phyloP scores from a whole-genome alignment of 495 filamentous ascomycete genomes.

The Chaetomidium leptoderma region DNA sequence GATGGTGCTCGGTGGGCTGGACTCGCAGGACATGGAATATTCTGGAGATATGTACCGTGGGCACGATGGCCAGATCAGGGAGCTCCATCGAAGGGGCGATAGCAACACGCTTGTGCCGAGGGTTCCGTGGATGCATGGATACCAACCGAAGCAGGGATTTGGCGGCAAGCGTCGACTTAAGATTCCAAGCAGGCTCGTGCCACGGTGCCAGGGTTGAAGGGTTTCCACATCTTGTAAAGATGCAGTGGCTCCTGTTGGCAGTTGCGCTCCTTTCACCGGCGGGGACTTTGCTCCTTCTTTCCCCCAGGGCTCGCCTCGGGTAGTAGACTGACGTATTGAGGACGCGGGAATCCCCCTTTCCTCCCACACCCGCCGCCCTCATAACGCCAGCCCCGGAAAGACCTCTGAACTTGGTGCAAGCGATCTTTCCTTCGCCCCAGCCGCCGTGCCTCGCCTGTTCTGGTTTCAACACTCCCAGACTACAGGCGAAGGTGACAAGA shows the following conservation, averaged over 20 bases:
- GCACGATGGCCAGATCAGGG: not conserved
- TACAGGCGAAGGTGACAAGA: not conserved
- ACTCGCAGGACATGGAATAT: not conserved
- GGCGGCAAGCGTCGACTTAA: not conserved
- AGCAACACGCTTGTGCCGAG: not conserved
- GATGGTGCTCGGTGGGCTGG: conserved; percentile 2
- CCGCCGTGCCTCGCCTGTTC: conserved; percentile 4
- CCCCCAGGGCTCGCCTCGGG: not conserved
- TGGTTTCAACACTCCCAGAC: conserved; percentile 10
- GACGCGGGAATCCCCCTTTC: conserved; percentile 9
- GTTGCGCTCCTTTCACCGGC: too few relatives aligned
- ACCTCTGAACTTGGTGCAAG: conserved; percentile 1
- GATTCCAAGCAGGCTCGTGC: not conserved
- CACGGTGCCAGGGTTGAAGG: too few relatives aligned
- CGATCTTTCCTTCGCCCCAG: not conserved
- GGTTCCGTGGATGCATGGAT: not conserved
- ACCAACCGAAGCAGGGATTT: not conserved
- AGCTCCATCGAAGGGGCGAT: not conserved
- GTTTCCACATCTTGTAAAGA: not conserved
- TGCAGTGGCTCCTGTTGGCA: not conserved
- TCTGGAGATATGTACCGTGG: not conserved
- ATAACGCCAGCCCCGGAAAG: conserved; percentile 11
- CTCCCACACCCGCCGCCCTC: not conserved
- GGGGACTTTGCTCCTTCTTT: not conserved
- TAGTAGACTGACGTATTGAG: conserved; percentile 5